Evolutionary conservation across 2,329 filamentous ascomycete species (phyloP), one percentile per base, ranked within the genome.

Genomic region (Arthrinium puccinioides): DNA sequence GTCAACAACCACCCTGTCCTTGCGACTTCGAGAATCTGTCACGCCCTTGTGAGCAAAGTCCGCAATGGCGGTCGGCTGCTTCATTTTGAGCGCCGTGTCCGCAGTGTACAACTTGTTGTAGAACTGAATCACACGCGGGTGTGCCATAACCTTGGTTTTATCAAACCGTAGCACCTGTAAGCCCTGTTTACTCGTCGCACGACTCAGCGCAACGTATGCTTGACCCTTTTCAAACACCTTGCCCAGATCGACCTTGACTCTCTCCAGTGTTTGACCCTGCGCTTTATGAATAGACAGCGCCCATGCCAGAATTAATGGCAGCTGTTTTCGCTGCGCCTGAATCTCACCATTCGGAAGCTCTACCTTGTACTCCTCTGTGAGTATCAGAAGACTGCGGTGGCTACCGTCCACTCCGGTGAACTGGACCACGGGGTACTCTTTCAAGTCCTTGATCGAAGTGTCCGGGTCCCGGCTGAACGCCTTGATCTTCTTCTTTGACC

Each of bases 211-310:
- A 36, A 98, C 92, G 55, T 98, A 98, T 6, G 92, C 92, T 60
- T 98, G 92, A 0, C 92, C 92, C 60, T 95, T 96, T 58, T 98
- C 92, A 51, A 98, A 98, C 1, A 95, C 86, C 44, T 79, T 84
- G 21, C 87, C 85, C 1, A 98, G 70, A 56, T 98, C 88, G 19
- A 98, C 92, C 55, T 94, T 94, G 42, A 98, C 92, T 35, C 90
- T 75, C 54, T 94, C 88, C 19, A 96, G 67, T 1, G 90, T 97
- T 59, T 97, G 90, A 2, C 90, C 90, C 57, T 97, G 90, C 1
- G 92, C 92, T 63, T 98, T 98, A 68, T 98, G 92, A 42, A 98
- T 98, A 1, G 88, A 95, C 15, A 98, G 66, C 2, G 92, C 92
- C 92, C 92, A 98, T 0, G 92, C 92, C 21, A 98, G 71, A 44